Evolutionary conservation across 1,139 yeast genomes (phyloP), one percentile per base, ranked within the genome.

Genomic region (Nakaseomyces nivariensis): DNA sequence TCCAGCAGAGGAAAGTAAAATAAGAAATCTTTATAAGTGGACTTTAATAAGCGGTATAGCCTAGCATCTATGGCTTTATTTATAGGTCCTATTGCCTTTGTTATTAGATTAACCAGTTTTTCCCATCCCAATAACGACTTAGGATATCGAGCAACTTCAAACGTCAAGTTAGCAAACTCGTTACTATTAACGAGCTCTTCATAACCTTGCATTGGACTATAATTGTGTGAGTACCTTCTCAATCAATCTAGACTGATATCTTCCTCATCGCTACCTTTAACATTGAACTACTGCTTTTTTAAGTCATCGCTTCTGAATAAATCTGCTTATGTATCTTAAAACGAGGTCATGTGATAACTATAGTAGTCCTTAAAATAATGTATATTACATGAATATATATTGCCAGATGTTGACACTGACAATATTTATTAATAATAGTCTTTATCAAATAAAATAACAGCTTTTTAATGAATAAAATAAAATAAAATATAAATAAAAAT

Each of bases 1-100:
- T 82, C 86, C 37, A 84, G 67, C 37, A 75, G 69, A 0, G 97
- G 97, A 64, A 75, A 89, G 50, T 76, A 73, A 1, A 67, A 68
- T 11, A 92, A 70, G 49, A 90, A 68, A 26, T 77, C 73, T 47
- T 75, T 75, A 60, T 80, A 86, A 0, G 84, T 70, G 2, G 69
- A 58, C 25, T 41, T 41, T 11, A 41, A 11, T 17, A 41, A 29
- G 1, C 25, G 9, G n/a, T 41, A 41, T 6, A 41, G 11, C 45
- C 81, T 65, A 4, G 62, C 54, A 40, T 58, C 59, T 2, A 61
- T 48, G 2, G 57, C 46, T 46, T 63, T 64, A 37, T 58, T 58
- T 9, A 65, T 49, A 10, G 66, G 67, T n/a, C 59, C 52, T 5
- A 61, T 57, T 26, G 49, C 48, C 11, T 54, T 45, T n/a, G 61